phyloP scores from a whole-genome alignment of 2,329 filamentous ascomycete species.

The Aspergillus sp. region DNA sequence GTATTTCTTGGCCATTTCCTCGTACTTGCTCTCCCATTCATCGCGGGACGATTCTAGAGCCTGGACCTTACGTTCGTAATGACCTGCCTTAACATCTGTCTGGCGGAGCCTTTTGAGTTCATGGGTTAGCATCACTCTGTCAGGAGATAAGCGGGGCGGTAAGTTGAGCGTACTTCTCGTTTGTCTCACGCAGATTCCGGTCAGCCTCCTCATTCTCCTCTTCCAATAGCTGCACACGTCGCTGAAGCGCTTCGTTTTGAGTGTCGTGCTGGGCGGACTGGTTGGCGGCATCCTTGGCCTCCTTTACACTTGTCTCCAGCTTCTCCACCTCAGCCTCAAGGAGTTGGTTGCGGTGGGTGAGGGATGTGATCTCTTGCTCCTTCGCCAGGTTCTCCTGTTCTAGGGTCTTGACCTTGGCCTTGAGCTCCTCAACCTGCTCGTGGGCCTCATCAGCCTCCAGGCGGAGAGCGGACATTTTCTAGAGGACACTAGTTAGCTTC shows the following conservation, averaged over 20 bases:
- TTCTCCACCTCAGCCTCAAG: constrained; percentile 93
- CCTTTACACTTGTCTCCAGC: constrained; percentile 80
- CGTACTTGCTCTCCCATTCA: constrained; percentile 96
- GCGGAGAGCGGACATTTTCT: constrained; percentile 97
- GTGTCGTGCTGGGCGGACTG: constrained; percentile 81
- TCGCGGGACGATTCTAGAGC: constrained; percentile 90
- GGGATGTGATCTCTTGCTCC: constrained; percentile 97
- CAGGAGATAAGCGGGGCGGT: constrained; percentile 1
- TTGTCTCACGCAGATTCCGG: constrained; percentile 93
- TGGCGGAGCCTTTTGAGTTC: constrained; percentile 77
- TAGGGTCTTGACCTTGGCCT: constrained; percentile 82
- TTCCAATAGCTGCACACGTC: constrained; percentile 93
- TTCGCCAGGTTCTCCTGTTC: constrained; percentile 96
- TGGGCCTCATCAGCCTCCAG: constrained; percentile 87
- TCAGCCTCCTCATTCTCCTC: constrained; percentile 97
- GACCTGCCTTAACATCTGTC: constrained; percentile 98
- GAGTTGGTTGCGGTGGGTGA: constrained; percentile 91
- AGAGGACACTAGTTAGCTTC: constrained; percentile 25
- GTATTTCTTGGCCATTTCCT: constrained; percentile 96
- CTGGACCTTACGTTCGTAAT: constrained; percentile 99
- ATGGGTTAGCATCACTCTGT: constrained; percentile 20
- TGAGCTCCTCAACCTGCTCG: constrained; percentile 82
- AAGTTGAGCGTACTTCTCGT: constrained; percentile 81
- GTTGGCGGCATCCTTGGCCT: constrained; percentile 83
- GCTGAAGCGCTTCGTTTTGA: constrained; percentile 88